Conservation (phyloP, 371 early-diverging fungal genomes). For the Chytridium lagenaria region DNA sequence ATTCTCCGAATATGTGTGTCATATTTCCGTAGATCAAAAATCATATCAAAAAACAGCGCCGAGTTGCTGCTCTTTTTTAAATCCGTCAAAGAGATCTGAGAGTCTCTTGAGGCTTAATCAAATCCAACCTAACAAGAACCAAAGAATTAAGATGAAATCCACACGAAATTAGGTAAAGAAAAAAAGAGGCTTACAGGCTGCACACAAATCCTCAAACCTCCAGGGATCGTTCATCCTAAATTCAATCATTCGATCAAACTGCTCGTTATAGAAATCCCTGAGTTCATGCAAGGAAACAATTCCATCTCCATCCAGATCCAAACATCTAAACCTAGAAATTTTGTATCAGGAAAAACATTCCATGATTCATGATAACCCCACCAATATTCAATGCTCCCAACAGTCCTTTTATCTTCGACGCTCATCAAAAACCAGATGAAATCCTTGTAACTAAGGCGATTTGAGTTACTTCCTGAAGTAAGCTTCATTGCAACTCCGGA, state of each 20-base stretch:
- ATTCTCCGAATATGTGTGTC: slow-evolving; percentile 52
- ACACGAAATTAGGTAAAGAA: not conserved
- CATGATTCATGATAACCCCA: not conserved
- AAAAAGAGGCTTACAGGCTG: slow-evolving; percentile 57
- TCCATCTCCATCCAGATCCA: slow-evolving; percentile 93
- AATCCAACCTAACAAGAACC: slow-evolving; percentile 55
- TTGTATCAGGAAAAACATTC: not conserved
- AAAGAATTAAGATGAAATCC: slow-evolving; percentile 16
- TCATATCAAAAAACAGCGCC: slow-evolving; percentile 72
- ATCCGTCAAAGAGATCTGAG: slow-evolving; percentile 68
- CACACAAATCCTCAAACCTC: slow-evolving; percentile 76
- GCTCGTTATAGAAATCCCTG: slow-evolving; percentile 83
- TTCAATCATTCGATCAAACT: slow-evolving; percentile 70
- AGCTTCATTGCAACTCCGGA: slow-evolving; percentile 26
- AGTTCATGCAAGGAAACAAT: slow-evolving; percentile 84
- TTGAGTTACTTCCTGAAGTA: slow-evolving; percentile 27
- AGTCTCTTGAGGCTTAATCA: slow-evolving; percentile 65
- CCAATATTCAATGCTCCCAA: slow-evolving; percentile 89
- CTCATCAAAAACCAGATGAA: slow-evolving; percentile 84
- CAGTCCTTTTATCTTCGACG: slow-evolving; percentile 82
- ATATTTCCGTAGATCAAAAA: slow-evolving; percentile 74
- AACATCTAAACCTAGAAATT: slow-evolving; percentile 69
- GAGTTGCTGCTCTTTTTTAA: slow-evolving; percentile 64
- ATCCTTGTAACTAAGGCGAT: slow-evolving; percentile 45
- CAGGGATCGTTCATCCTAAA: slow-evolving; percentile 65